Evolutionary conservation across 108 stramenopile genomes (phyloP).

Genomic region (Discostella stelligeroides): DNA sequence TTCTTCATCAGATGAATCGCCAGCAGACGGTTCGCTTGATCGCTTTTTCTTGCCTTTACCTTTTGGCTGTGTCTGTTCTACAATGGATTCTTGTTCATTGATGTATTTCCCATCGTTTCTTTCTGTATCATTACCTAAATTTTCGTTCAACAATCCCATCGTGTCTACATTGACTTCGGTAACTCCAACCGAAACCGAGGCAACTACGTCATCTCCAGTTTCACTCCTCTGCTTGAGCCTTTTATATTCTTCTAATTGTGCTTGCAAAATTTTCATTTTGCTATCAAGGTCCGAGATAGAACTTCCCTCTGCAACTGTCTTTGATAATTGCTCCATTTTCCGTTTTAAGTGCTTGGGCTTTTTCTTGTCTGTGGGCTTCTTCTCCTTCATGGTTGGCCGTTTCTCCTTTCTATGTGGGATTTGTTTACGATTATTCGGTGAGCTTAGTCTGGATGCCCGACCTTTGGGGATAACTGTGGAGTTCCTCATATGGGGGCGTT

Average conservation of each 20-base stretch:
- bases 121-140: not conserved
- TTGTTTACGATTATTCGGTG: slow-evolving; percentile 6
- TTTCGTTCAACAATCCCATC: not conserved
- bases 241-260: slow-evolving; percentile 39
- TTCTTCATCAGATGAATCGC: slow-evolving; percentile 35
- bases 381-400: slow-evolving; percentile 27
- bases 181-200: not conserved
- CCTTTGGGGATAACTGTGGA: not conserved
- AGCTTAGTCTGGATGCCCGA: not conserved
- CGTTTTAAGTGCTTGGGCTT: slow-evolving; percentile 89
- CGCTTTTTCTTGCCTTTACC: slow-evolving; percentile 14
- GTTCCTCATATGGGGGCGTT: not conserved
- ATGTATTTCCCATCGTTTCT: not conserved
- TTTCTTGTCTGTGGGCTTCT: slow-evolving; percentile 45
- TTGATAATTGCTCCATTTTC: slow-evolving; percentile 64
- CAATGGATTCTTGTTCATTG: slow-evolving; percentile 12
- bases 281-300: slow-evolving; percentile 46
- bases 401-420: not conserved
- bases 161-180: slow-evolving; percentile 1
- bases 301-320: slow-evolving; percentile 39
- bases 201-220: slow-evolving; percentile 10
- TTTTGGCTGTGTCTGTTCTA: slow-evolving; percentile 1
- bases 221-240: slow-evolving; percentile 17
- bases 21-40: slow-evolving; percentile 26
- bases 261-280: slow-evolving; percentile 45